Evolutionary conservation across 345 rosid genomes (phyloP).

Genomic region (Hevea brasiliensis): DNA sequence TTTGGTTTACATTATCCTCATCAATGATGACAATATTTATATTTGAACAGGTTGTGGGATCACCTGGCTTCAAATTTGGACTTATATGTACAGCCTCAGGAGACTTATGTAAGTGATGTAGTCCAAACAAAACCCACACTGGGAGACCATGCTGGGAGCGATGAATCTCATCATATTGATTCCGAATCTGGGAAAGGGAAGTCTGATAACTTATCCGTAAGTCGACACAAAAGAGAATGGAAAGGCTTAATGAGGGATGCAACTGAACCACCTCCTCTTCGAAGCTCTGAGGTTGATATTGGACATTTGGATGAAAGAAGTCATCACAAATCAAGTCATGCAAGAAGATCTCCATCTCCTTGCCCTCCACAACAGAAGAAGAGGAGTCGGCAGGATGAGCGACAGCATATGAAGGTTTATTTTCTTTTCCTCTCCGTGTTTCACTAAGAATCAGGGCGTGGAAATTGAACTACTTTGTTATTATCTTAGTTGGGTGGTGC

Average conservation of each 20-base stretch:
- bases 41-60: slow-evolving; percentile 87
- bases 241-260: slow-evolving; percentile 51
- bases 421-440: slow-evolving; percentile 4
- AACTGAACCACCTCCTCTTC: slow-evolving; percentile 62
- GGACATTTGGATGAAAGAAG: slow-evolving; percentile 44
- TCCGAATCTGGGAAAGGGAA: slow-evolving; percentile 49
- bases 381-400: slow-evolving; percentile 55
- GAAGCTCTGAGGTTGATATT: slow-evolving; percentile 56
- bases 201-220: slow-evolving; percentile 38
- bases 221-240: slow-evolving; percentile 67
- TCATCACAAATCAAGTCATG: slow-evolving; percentile 35
- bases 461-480: not conserved
- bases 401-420: slow-evolving; percentile 56
- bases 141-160: slow-evolving; percentile 35
- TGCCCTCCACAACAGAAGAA: slow-evolving; percentile 45
- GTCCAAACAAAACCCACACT: slow-evolving; percentile 25
- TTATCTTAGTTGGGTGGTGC: not conserved
- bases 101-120: slow-evolving; percentile 33
- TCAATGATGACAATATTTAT: not conserved
- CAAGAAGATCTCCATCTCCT: slow-evolving; percentile 58
- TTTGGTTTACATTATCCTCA: slow-evolving; percentile 13
- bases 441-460: not conserved
- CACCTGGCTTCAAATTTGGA: slow-evolving; percentile 69
- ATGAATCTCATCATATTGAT: slow-evolving; percentile 35
- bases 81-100: slow-evolving; percentile 51